Base-by-base conservation (phyloP, 2,329 filamentous ascomycete genomes). In the Pseudogymnoascus sp. region DNA sequence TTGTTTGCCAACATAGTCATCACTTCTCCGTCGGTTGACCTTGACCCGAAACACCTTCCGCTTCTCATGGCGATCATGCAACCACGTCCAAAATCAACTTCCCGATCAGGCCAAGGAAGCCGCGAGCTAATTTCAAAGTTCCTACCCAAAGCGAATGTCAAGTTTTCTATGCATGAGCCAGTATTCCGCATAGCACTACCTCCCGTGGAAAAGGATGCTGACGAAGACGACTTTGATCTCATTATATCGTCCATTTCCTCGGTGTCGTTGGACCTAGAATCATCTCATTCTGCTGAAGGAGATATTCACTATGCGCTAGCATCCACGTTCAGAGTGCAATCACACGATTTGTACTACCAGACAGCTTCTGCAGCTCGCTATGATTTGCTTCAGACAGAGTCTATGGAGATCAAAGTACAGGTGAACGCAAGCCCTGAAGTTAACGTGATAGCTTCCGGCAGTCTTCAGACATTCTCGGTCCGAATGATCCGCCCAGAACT, bases 181-280 rank as follows among this genome's bases (percentile, higher is more conserved):
- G 96, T 99, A 14, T 74, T 97, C 66, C 87, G 96, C 68, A 93
- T 99, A 66, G 87, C 93, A 6, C 79, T 99, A 4, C 93, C 93
- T 4, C 88, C 93, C 0, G 85, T 95, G 65, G 84, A 88, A 65
- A 81, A 82, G 62, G 78, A 78, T 1, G 78, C 81, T 41, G 83
- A 87, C 25, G 81, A 86, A 0, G 90, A 92, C 65, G 93, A 97
- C 67, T 97, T 95, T 68, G 95, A 99, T 71, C 82, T 99, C 31
- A 89, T 99, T 49, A 96, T 99, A 58, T 96, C 91, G 1, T 95
- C 92, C 1, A 91, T 96, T 9, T 97, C 96, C 0, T 96, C 93
- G 0, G 86, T 97, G 38, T 96, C 93, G 0, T 78, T 97, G 21
- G 95, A 99, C 70, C 83, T 96, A 58, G 95, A 99, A 71, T 96